Base-by-base conservation (phyloP, 768 basidiomycete species). In the Pholiota conissans region DNA sequence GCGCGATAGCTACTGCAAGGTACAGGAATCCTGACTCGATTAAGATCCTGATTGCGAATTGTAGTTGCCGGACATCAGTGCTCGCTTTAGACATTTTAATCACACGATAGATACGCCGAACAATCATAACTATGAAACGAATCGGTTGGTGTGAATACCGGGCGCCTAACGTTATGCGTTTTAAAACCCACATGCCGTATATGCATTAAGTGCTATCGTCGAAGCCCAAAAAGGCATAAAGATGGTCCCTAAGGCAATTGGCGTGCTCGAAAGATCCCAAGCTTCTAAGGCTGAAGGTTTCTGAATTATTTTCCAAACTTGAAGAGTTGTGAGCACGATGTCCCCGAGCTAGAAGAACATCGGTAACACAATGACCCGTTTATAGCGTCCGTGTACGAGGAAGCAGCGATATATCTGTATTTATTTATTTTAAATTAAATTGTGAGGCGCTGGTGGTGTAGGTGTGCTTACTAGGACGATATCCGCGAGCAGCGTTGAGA, bases 21-120 rank as follows among this genome's bases (percentile, higher is more conserved):
- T 66, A 62, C 45, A 67, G 51, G 11, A 61, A 32, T 1, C 58
- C 64, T 18, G 64, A 65, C 22, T 67, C 64, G 48, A 65, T 59
- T 30, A 63, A 45, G 10, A 63, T 51, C 16, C 52, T 52, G 34
- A 54, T 34, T 2, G 45, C 42, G 30, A 49, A 56, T 24, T 37
- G 46, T 20, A 52, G 24, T 9, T 16, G 30, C 6, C 28, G 22
- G 14, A 14, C n/a, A 1, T 28, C 49, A 0, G 26, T 34, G 30
- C 26, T 37, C 16, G 28, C 50, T 13, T 37, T 46, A 34, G 30
- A 29, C 27, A 20, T 40, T 18, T 47, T 29, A 6, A 45, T 52
- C 1, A 57, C 52, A 9, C 11, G 20, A 14, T 37, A 57, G 6
- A 62, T 53, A 5, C 55, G 46, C 24, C 55, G 51, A 6, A 58